Evolutionary conservation across 345 rosid genomes (phyloP).

Genomic region (Barbarea vulgaris): DNA sequence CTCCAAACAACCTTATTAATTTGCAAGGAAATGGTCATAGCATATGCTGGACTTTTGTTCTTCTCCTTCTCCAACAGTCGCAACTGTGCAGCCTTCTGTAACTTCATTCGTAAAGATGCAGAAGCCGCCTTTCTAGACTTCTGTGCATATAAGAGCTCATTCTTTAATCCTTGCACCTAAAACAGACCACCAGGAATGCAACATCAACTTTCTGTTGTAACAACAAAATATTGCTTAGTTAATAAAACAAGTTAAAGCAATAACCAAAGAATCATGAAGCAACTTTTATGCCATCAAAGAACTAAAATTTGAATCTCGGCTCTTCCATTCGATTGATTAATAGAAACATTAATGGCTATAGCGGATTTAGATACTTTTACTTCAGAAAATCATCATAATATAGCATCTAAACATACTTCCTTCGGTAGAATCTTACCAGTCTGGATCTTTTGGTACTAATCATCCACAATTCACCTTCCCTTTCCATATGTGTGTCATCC

Average conservation of each 20-base stretch:
- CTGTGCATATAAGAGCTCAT: constrained; percentile 73
- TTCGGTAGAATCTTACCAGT: constrained; percentile 42
- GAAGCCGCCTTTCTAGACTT: constrained; percentile 81
- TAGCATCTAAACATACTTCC: not conserved
- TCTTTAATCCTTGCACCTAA: constrained; percentile 83
- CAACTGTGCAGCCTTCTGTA: constrained; percentile 91
- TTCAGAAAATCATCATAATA: not conserved
- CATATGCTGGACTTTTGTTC: constrained; percentile 95
- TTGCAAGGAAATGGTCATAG: constrained; percentile 93
- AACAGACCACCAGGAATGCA: constrained; percentile 31
- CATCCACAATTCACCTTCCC: constrained; percentile 51
- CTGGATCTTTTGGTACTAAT: constrained; percentile 44
- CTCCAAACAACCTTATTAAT: constrained; percentile 91
- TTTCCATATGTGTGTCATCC: constrained; percentile 52
- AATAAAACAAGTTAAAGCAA: not conserved
- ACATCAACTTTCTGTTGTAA: not conserved
- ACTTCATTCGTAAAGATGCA: constrained; percentile 67
- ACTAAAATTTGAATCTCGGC: not conserved
- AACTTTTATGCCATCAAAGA: not conserved
- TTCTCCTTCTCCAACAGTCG: constrained; percentile 93
- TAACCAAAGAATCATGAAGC: not conserved
- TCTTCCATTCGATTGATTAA: no score
- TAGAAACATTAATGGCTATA: not conserved
- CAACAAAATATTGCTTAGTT: not conserved
- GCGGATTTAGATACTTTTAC: not conserved